These are phyloP conservation scores for Prosopis cineraria DNA, from an alignment of 306 rosid genomes.

Conservation along the genomic window DNA sequence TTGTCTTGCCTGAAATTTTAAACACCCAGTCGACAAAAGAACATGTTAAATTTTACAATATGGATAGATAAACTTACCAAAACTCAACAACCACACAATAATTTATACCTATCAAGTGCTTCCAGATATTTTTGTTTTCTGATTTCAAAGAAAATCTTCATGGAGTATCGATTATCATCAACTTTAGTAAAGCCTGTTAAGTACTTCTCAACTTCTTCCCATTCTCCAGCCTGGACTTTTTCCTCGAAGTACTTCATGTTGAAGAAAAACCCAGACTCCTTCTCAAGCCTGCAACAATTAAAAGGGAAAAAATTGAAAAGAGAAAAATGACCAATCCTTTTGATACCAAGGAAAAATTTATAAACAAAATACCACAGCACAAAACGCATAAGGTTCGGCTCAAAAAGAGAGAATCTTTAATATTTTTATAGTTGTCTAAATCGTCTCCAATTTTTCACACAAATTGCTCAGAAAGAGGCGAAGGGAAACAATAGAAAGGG, in stretches of 20 bases:
- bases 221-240: conserved; percentile 84
- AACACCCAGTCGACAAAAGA: conserved; percentile 17
- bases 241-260: conserved; percentile 91
- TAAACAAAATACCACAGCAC: background rate
- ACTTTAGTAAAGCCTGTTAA: conserved; percentile 81
- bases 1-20: conserved; percentile 62
- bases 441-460: conserved; percentile 1
- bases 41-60: conserved; percentile 19
- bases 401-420: background rate
- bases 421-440: background rate
- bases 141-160: conserved; percentile 88
- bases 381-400: background rate
- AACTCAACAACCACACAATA: conserved; percentile 7
- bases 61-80: conserved; percentile 2
- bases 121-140: conserved; percentile 92
- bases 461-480: background rate
- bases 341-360: conserved; percentile 20
- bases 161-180: conserved; percentile 86
- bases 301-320: conserved; percentile 17
- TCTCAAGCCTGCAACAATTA: conserved; percentile 67
- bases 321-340: background rate
- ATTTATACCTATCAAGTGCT: conserved; percentile 81
- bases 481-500: conserved; percentile 4
- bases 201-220: conserved; percentile 95
- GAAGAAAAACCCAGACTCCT: conserved; percentile 89